These are phyloP conservation scores for Tephrocybe sp. DNA, from an alignment of 768 basidiomycete genomes.

Conservation along the genomic window DNA sequence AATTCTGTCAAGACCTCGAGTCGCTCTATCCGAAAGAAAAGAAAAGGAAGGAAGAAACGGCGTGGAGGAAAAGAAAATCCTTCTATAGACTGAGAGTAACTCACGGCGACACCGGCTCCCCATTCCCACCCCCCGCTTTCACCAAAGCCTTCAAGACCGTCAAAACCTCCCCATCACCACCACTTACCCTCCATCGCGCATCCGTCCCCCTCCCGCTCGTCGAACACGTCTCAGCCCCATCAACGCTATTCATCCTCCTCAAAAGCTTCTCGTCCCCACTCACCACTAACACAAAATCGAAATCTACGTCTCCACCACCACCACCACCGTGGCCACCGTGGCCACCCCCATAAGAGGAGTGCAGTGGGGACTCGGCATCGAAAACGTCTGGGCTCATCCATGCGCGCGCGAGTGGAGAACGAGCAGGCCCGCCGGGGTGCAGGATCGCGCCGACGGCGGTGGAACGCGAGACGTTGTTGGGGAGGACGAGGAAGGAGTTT, in stretches of 20 bases:
- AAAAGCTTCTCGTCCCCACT: constrained; percentile 79
- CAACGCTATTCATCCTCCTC: constrained; percentile 71
- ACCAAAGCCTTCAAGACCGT: constrained; percentile 3
- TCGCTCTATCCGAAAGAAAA: neutral
- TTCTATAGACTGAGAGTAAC: neutral
- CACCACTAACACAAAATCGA: constrained; percentile 61
- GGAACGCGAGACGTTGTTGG: constrained; percentile 80
- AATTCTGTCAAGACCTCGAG: too few species aligned
- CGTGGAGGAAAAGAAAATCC: neutral
- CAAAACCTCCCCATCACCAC: constrained; percentile 31
- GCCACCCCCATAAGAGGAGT: too few species aligned
- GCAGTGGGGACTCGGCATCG: constrained; percentile 9
- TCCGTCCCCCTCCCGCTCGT: constrained; percentile 76
- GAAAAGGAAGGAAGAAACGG: neutral
- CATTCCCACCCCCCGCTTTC: neutral
- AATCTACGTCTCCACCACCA: constrained; percentile 26
- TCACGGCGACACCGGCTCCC: neutral
- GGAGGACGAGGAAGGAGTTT: constrained; percentile 78
- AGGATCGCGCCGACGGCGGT: constrained; percentile 80
- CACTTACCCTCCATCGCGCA: constrained; percentile 63
- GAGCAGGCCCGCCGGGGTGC: constrained; percentile 56
- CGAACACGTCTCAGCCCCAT: constrained; percentile 67
- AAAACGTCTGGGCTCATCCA: constrained; percentile 38
- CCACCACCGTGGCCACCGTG: constrained; percentile 16
- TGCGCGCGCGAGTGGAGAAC: constrained; percentile 31